A percentile compares a stretch with the other conserved stretches of the same genome.
Conservation (phyloP, 768 basidiomycete species). For the Trametes gibbosa region DNA sequence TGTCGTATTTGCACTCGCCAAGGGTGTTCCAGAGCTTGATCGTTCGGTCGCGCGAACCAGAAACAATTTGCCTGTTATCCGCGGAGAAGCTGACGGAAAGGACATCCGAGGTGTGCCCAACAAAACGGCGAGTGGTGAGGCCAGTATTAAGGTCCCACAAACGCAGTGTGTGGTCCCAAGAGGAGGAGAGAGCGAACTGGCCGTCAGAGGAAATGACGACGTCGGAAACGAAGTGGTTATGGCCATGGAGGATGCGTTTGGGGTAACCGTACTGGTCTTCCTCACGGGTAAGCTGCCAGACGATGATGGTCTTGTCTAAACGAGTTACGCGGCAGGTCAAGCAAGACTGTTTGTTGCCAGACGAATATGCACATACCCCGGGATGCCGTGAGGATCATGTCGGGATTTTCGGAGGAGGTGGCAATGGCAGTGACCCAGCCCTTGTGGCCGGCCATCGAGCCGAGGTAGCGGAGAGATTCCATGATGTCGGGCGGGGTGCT, state of each 20-base stretch:
- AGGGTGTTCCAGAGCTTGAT: constrained; percentile 99
- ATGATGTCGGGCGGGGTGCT: constrained; percentile 25
- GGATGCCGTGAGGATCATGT: constrained; percentile 98
- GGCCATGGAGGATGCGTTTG: constrained; percentile 95
- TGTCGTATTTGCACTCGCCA: constrained; percentile 99
- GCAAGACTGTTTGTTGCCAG: constrained; percentile 16
- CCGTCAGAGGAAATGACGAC: constrained; percentile 99
- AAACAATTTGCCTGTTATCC: constrained; percentile 99
- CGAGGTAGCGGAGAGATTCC: constrained; percentile 88
- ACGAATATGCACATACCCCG: constrained; percentile 61
- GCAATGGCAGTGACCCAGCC: constrained; percentile 99
- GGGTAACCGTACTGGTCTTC: constrained; percentile 92
- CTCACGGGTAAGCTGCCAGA: constrained; percentile 97
- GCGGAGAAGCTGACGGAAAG: constrained; percentile 99
- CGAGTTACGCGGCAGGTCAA: background rate
- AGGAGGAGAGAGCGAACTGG: constrained; percentile 98
- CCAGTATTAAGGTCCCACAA: constrained; percentile 99
- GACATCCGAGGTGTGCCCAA: constrained; percentile 97
- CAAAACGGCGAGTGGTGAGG: constrained; percentile 91
- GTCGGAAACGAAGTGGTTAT: constrained; percentile 99
- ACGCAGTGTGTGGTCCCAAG: constrained; percentile 99
- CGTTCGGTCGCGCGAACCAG: constrained; percentile 91
- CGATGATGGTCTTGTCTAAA: constrained; percentile 98
- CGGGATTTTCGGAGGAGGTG: constrained; percentile 97
- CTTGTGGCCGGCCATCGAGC: constrained; percentile 89